Conservation (phyloP, 2,329 filamentous ascomycete genomes). For the Fusarium heterosporum region DNA sequence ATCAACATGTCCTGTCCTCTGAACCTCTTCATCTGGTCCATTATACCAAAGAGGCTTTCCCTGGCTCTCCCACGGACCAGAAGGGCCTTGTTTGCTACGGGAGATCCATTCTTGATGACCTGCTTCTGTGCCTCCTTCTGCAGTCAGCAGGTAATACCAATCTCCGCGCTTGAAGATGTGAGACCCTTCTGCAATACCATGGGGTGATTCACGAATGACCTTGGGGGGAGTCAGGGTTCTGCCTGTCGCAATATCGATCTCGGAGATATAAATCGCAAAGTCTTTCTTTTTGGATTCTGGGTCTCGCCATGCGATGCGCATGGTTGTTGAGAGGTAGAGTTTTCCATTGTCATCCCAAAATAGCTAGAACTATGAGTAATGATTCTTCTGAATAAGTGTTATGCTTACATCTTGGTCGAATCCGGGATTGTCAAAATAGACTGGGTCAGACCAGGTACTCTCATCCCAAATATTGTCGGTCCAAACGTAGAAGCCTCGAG, state of each 20-base stretch:
- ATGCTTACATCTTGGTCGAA: conserved; percentile 61
- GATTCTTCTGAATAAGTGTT: rapidly evolving
- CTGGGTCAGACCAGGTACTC: conserved; percentile 63
- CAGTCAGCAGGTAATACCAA: conserved; percentile 45
- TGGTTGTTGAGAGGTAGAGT: conserved; percentile 61
- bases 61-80: conserved; percentile 62
- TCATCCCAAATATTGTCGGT: conserved; percentile 65
- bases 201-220: conserved; percentile 53
- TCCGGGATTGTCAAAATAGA: conserved; percentile 65
- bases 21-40: conserved; percentile 59
- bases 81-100: conserved; percentile 56
- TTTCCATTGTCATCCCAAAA: conserved; percentile 64
- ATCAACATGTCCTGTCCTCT: conserved; percentile 52
- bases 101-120: conserved; percentile 66
- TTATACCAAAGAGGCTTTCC: conserved; percentile 51
- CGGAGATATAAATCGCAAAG: conserved; percentile 62
- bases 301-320: conserved; percentile 52
- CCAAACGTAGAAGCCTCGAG: conserved; percentile 65
- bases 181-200: conserved; percentile 58
- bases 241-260: conserved; percentile 58
- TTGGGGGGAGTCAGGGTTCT: conserved; percentile 53
- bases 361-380: conserved; percentile 32
- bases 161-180: conserved; percentile 43
- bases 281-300: conserved; percentile 59
- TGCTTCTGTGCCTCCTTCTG: conserved; percentile 45